Conservation (phyloP, 108 stramenopile genomes). For the Stephanodiscus triporus region DNA sequence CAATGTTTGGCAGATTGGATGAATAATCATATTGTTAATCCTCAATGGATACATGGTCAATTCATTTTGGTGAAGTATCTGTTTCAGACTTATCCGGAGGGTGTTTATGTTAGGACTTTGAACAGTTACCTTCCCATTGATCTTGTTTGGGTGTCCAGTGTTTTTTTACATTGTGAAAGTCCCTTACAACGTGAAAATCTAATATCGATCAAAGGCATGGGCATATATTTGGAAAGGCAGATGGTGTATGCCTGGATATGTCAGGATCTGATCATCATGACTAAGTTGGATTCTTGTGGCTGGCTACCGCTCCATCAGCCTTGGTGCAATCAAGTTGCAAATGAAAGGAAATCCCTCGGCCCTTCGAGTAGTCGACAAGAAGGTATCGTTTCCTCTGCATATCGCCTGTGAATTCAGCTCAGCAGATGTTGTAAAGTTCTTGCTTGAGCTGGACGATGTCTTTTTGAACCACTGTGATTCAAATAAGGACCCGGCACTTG, state of each 20-base stretch:
- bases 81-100: background rate
- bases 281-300: background rate
- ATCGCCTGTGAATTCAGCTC: slow-evolving; percentile 19
- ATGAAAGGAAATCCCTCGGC: background rate
- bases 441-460: background rate
- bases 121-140: background rate
- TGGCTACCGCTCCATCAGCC: slow-evolving; percentile 17
- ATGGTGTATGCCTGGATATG: slow-evolving; percentile 7
- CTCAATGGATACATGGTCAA: too few species aligned
- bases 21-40: too few species aligned
- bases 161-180: background rate
- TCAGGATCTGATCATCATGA: background rate
- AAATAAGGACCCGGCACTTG: background rate
- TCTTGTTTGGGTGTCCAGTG: too few species aligned
- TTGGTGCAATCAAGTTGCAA: background rate
- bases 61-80: slow-evolving; percentile 1
- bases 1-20: background rate
- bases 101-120: background rate
- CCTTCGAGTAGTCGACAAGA: slow-evolving; percentile 1
- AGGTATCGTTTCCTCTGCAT: slow-evolving; percentile 5
- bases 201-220: too few species aligned
- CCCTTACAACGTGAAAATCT: too few species aligned
- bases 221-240: background rate
- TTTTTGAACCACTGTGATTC: background rate
- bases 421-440: background rate